Base-by-base conservation (phyloP, 805 yeast genomes). In the Sugiyamaella valdiviana region DNA sequence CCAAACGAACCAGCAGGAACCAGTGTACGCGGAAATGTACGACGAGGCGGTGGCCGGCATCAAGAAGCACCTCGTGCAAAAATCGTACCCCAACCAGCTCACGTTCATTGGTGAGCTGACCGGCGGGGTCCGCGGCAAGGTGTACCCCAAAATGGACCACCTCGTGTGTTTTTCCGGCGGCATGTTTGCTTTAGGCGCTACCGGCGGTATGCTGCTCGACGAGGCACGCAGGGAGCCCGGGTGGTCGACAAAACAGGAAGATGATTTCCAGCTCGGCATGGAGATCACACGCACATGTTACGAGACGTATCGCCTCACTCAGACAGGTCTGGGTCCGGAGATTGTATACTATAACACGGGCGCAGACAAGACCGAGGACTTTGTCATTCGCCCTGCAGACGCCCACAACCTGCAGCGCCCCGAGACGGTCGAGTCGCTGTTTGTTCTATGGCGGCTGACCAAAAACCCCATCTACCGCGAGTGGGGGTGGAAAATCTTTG, bases 101-200 rank as follows among this genome's bases (percentile, higher is more conserved):
- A 74, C 83, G 0, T 90, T 74, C 60, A 73, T 89, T 49, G 95
- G 95, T 9, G 97, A 90, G 64, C 73, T 79, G 44, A 85, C 83
- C 19, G 56, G 65, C 23, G 96, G 96, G 9, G 57, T 86, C n/a
- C 67, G 65, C 5, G 81, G 83, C 0, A 67, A 71, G 2, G 64
- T 83, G 14, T 77, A 83, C 14, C 69, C 80, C 15, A 88, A 87
- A 62, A 86, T 90, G 95, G 96, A 90, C 63, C 96, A 90, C 66
- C 70, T 87, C 51, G 96, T 88, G 21, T 90, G 97, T 64, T 89
- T 88, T 66, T 78, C 85, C 61, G 95, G 96, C 49, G 96, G 96
- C 0, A 73, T 85, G 52, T 75, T 90, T 52, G 93, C 95, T 0
- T 68, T 88, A 46, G 96, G 96, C 22, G 95, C 96, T 14, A 90